Evolutionary conservation across 352 stramenopile genomes (phyloP), one percentile per base, ranked within the genome.

Genomic region (Phytophthora chlamydospora): DNA sequence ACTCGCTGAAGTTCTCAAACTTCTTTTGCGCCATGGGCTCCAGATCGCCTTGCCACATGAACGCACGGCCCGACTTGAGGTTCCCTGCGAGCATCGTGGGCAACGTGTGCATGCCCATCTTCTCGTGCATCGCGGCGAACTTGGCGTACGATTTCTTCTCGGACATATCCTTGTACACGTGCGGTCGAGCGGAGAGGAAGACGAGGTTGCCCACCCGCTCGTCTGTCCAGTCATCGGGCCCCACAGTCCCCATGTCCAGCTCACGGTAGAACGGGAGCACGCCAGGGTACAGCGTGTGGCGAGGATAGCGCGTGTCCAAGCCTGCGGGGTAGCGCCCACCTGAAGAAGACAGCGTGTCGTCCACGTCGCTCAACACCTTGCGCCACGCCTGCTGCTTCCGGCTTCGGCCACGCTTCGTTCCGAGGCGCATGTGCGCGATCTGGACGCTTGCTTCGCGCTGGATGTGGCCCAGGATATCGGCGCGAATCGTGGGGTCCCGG

Each of bases 121-220:
- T 82, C 62, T 93, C 78, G 58, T 97, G 86, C 6, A 99, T 69
- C 29, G 91, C 96, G 41, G 96, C 85, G 78, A 99, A 99, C 54
- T 99, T 99, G 19, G 85, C 85, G 75, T 98, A 99, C 51, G 96
- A 98, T 31, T 97, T 95, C 61, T 98, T 98, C 69, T 99, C 97
- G 29, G 93, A 98, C 48, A 99, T 78, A 70, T 99, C 97, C 74
- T 99, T 99, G 83, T 99, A 99, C 45, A 99, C 89, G 71, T 99
- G 97, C 6, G 97, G 97, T 33, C 97, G 79, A n/a, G 97, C 97
- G 1, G 93, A 98, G 6, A 99, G 75, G 68, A 99, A 99, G 5
- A 98, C 97, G 14, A 99, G 79, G 69, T 99, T 99, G 27, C 97
- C 97, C 0, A 98, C 78, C 29, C 85, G 90, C 68, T 81, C 88